phyloP scores from a whole-genome alignment of 2,329 filamentous ascomycete species.

The Xylogone sp. region DNA sequence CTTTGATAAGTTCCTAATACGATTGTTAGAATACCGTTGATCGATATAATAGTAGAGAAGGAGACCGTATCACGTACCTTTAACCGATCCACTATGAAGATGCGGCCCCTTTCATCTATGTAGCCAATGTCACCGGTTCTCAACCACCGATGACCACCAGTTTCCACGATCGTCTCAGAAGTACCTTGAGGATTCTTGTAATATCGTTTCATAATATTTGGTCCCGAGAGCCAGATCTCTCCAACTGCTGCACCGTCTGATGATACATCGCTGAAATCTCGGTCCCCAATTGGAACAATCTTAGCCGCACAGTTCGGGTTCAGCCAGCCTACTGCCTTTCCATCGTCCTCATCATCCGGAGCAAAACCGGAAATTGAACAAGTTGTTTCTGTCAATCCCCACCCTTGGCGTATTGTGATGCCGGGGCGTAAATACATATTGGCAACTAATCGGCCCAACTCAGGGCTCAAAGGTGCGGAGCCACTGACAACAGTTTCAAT shows the following conservation, averaged over 20 bases:
- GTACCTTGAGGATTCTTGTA: constrained; percentile 65
- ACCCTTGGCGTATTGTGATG: constrained; percentile 44
- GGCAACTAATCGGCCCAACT: constrained; percentile 1
- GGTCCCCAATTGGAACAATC: constrained; percentile 54
- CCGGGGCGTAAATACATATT: constrained; percentile 50
- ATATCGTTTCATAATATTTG: constrained; percentile 72
- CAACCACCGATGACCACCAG: constrained; percentile 47
- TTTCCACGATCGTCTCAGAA: constrained; percentile 46
- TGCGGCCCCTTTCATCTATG: constrained; percentile 47
- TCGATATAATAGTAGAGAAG: not conserved
- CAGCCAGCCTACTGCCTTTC: constrained; percentile 57
- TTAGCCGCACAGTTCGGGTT: constrained; percentile 64
- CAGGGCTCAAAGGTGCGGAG: constrained; percentile 58
- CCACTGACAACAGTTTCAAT: constrained; percentile 60
- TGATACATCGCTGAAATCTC: constrained; percentile 45
- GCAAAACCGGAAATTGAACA: constrained; percentile 55
- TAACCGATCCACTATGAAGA: constrained; percentile 66
- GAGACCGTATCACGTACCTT: constrained; percentile 36
- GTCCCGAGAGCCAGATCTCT: constrained; percentile 69
- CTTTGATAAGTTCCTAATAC: constrained; percentile 40
- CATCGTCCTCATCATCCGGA: constrained; percentile 47
- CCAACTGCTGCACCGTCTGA: constrained; percentile 35
- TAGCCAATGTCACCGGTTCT: constrained; percentile 66
- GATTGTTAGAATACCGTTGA: not conserved
- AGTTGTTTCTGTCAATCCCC: constrained; percentile 72